phyloP scores from a whole-genome alignment of 768 basidiomycete species.

The Chalciporus piperatus region DNA sequence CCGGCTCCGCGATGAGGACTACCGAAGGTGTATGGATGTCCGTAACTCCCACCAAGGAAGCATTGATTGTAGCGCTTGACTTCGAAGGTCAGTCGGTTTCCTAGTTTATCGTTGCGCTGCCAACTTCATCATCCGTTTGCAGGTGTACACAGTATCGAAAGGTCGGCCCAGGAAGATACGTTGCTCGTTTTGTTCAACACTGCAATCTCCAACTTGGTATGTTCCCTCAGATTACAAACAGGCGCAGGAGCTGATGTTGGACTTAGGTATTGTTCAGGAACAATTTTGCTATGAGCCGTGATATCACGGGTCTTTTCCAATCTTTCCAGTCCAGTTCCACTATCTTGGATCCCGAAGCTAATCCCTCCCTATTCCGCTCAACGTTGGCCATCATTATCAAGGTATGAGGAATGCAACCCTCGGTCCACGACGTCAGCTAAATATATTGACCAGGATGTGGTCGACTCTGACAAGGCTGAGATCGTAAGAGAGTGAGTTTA shows the following conservation, averaged over 20 bases:
- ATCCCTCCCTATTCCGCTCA: constrained; percentile 58
- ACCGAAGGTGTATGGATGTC: constrained; percentile 71
- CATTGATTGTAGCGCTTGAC: constrained; percentile 56
- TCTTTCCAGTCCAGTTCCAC: constrained; percentile 60
- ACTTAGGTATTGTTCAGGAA: constrained; percentile 60
- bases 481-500: constrained; percentile 52
- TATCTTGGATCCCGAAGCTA: constrained; percentile 55
- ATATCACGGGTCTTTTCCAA: constrained; percentile 61
- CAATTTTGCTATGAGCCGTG: constrained; percentile 60
- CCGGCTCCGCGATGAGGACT: constrained; percentile 62
- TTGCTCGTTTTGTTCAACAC: constrained; percentile 64
- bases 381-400: constrained; percentile 64
- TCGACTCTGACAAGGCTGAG: constrained; percentile 58
- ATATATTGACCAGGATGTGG: constrained; percentile 48
- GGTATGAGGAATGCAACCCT: constrained; percentile 23
- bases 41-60: constrained; percentile 55
- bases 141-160: constrained; percentile 64
- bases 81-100: constrained; percentile 48
- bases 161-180: constrained; percentile 62
- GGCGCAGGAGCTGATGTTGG: background rate
- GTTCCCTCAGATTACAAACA: constrained; percentile 13
- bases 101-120: too few species aligned
- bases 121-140: too few species aligned
- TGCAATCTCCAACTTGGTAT: constrained; percentile 60
- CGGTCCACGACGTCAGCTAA: background rate